These are phyloP conservation scores for Microbotryum violaceum DNA, from an alignment of 1,284 basidiomycete genomes.

Conservation along the genomic window DNA sequence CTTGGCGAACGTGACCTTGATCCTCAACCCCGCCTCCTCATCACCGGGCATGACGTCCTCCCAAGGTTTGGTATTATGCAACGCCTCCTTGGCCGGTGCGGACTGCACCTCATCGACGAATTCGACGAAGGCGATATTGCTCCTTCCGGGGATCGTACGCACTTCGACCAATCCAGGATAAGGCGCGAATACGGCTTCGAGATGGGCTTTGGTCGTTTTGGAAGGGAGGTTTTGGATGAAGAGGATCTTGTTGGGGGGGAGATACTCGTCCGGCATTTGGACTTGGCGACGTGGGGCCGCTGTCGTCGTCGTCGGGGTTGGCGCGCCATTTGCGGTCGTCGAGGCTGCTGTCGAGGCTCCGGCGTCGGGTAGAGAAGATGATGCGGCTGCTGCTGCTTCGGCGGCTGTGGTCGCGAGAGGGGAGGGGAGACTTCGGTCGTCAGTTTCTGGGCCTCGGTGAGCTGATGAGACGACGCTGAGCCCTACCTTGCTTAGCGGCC, in stretches of 20 bases:
- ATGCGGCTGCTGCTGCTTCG: slow-evolving; percentile 47
- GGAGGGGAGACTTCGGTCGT: not conserved
- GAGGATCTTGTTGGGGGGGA: slow-evolving; percentile 97
- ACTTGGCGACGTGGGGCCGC: slow-evolving; percentile 47
- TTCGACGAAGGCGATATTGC: slow-evolving; percentile 94
- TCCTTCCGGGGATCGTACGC: slow-evolving; percentile 89
- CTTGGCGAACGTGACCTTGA: slow-evolving; percentile 60
- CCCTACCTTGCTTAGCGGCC: slow-evolving; percentile 47
- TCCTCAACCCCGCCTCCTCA: slow-evolving; percentile 63
- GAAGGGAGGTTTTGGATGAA: slow-evolving; percentile 93
- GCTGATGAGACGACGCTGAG: not conserved
- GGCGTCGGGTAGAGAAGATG: no score
- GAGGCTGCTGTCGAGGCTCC: not conserved
- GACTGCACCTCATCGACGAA: slow-evolving; percentile 82
- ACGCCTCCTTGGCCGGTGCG: slow-evolving; percentile 80
- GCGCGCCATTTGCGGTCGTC: not conserved
- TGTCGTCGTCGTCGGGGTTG: slow-evolving; percentile 11
- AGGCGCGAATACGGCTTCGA: slow-evolving; percentile 81
- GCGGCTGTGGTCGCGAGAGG: slow-evolving; percentile 49
- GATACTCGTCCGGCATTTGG: slow-evolving; percentile 98
- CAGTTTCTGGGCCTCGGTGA: not conserved
- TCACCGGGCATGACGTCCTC: slow-evolving; percentile 54
- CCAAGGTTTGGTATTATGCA: slow-evolving; percentile 79
- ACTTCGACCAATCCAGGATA: slow-evolving; percentile 71
- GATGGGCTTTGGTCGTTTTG: slow-evolving; percentile 77